Evolutionary conservation across 2,329 filamentous ascomycete species (phyloP).

Genomic region (Thelonectria discophora): DNA sequence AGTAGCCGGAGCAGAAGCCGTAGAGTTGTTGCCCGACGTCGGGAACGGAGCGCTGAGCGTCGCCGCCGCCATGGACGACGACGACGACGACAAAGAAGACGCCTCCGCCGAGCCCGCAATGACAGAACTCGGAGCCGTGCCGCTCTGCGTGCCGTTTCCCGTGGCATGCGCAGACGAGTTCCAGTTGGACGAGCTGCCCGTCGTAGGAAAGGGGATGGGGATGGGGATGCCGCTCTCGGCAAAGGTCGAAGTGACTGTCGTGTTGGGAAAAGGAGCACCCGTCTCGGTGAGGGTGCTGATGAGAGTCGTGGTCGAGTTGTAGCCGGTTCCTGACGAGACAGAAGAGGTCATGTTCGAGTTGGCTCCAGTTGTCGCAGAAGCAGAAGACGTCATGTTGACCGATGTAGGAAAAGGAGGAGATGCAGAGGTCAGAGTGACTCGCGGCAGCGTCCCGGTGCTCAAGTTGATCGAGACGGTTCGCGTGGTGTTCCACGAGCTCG

Average conservation of each 20-base stretch:
- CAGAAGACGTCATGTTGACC: not conserved
- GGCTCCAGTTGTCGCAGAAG: too few relatives aligned
- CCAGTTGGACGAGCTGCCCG: not conserved
- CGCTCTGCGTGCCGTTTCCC: not conserved
- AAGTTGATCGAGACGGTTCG: not conserved
- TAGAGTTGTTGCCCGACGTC: not conserved
- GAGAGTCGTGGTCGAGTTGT: not conserved
- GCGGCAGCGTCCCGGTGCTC: not conserved
- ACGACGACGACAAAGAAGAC: not conserved
- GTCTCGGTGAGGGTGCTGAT: not conserved
- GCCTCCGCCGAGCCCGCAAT: not conserved
- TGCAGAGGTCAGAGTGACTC: not conserved
- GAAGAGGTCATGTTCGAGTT: not conserved
- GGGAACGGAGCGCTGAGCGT: not conserved
- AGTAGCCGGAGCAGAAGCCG: too few relatives aligned
- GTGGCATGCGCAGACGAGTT: not conserved
- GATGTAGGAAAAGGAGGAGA: not conserved
- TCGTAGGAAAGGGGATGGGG: not conserved
- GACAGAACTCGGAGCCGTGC: not conserved
- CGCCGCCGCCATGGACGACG: not conserved
- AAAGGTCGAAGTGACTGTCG: not conserved
- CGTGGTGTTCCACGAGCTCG: not conserved
- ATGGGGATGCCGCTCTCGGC: not conserved
- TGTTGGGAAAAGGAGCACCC: not conserved
- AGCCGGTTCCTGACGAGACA: not conserved